Base-by-base conservation (phyloP, 1,284 basidiomycete species). In the Moesziomyces antarcticus region DNA sequence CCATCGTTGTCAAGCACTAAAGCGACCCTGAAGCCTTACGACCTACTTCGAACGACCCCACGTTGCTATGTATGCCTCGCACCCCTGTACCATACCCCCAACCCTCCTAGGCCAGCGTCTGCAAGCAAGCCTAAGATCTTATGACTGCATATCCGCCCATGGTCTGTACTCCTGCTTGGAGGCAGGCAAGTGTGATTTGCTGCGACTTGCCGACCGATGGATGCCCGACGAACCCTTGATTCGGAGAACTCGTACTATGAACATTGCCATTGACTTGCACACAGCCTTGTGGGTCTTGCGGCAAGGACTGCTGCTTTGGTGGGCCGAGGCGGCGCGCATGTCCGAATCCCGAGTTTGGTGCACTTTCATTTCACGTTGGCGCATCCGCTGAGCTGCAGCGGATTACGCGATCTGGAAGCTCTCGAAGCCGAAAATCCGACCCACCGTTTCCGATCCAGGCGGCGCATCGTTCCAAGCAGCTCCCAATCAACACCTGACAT, bases 1-100 rank as follows among this genome's bases (percentile, higher is more conserved):
- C 76, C 13, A 78, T 78, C 56, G 74, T 70, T 47, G 73, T 78
- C 58, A 78, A 78, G 73, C 70, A 73, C 64, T 73, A 41, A 68
- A 3, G 48, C 20, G 48, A 5, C 40, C 1, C 13, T 16, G 18
- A 40, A 40, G 37, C 37, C 37, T 18, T 7, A 40, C 37, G 37
- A 40, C 11, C 37, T 11, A 40, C 37, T 40, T 40, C 30, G 30
- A 33, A 33, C 30, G 30, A 33, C 13, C 30, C 30, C 30, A 13
- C 20, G 20, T 18, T 40, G 37, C 37, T 18, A 18, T 18, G 18
- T 40, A 40, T 18, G 37, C 37, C 37, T 18, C 18, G 37, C 37
- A 18, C 37, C 7, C 37, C 37, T 40, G 37, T 40, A 40, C 37
- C 37, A 40, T 40, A 40, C 37, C 37, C 37, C 18, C 18, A 10